Conservation (phyloP, 768 basidiomycete genomes). For the Tulasnella sp. region DNA sequence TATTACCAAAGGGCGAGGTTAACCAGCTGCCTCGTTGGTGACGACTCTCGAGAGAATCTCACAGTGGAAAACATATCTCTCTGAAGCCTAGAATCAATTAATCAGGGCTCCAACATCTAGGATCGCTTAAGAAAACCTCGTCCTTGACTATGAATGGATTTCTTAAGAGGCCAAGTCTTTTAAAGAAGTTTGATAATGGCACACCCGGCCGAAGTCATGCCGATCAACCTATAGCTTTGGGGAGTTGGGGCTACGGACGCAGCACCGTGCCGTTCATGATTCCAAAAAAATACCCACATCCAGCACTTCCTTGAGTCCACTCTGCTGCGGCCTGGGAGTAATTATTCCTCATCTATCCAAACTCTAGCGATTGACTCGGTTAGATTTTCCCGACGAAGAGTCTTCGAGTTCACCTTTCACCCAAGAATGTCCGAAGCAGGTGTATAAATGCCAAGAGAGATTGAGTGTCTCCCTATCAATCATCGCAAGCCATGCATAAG, state of each 20-base stretch:
- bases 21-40: too few species aligned
- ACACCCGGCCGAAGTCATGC: not conserved
- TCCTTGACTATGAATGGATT: too few species aligned
- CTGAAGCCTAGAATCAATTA: too few species aligned
- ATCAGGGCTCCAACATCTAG: too few species aligned
- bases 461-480: not conserved
- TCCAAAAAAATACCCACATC: not conserved
- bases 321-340: not conserved
- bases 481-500: not conserved
- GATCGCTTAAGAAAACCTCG: too few species aligned
- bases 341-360: not conserved
- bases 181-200: not conserved
- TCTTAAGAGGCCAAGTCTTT: too few species aligned
- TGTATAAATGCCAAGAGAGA: not conserved
- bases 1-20: too few species aligned
- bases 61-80: too few species aligned
- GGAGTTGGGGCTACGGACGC: too few species aligned
- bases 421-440: not conserved
- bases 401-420: not conserved
- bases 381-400: not conserved
- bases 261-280: not conserved
- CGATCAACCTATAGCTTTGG: not conserved
- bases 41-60: too few species aligned
- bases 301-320: not conserved
- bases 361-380: not conserved